Evolutionary conservation across 106 monocot genomes (phyloP), one percentile per base, ranked within the genome.

Genomic region (Gastrodia elata): DNA sequence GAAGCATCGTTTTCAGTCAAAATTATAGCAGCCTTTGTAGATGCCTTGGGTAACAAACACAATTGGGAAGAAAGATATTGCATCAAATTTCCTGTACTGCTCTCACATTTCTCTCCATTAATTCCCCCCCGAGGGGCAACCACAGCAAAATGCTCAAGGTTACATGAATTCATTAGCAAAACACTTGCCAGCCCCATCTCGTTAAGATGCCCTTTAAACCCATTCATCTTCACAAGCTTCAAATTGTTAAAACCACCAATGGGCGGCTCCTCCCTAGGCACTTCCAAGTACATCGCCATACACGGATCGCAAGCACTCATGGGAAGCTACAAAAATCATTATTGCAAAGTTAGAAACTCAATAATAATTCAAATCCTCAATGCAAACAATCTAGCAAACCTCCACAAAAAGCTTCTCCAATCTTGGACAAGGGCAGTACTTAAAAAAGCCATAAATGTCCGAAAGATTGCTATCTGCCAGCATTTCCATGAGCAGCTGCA

Each of bases 401-500:
- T 83, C 79, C 41, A 83, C 15, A 61, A 83, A 83, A 22, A 83
- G 79, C 22, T 74, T 65, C 58, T 79, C 72, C 67, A 83, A 79
- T 41, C 59, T 38, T 28, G 75, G 75, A 13, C 72, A 83, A 13
- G 55, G 52, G 56, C 75, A 83, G 10, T 65, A 38, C 34, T 32
- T 79, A 32, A 83, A 75, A 67, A 83, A 83, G 39, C 65, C 42
- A 38, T 72, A 83, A 32, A 83, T 75, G 39, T 83, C 83, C 30
- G 65, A 57, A 34, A 83, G 75, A 61, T 76, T 83, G 49, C 49
- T 71, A 11, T 83, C 67, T 18, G 75, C 49, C 83, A 83, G 71
- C 75, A 75, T 79, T 33, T 72, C n/a, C 75, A 79, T 79, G 16
- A 83, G 71, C 67, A 83, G 72, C 40, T 83, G 79, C 52, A 83